Conservation (phyloP, 352 stramenopile species). For the Phytophthora pseudosyringae region DNA sequence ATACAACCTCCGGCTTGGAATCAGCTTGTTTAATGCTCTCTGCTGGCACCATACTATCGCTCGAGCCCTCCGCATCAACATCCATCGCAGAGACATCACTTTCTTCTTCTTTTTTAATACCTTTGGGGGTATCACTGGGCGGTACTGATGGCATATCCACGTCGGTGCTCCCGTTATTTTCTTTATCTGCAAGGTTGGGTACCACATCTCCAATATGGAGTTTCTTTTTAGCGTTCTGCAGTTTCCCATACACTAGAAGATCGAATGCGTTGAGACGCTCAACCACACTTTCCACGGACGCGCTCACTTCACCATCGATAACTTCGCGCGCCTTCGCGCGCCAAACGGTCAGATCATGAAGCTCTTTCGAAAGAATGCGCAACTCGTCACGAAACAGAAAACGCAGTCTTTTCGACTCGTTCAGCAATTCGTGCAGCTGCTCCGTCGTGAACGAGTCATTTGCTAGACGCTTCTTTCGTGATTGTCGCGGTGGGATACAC, state of each 20-base stretch:
- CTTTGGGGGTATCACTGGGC: not conserved
- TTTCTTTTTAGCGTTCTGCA: slow-evolving; percentile 60
- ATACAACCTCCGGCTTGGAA: slow-evolving; percentile 8
- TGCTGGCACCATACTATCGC: not conserved
- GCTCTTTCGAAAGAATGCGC: slow-evolving; percentile 74
- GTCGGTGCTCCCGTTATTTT: slow-evolving; percentile 5
- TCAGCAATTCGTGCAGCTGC: slow-evolving; percentile 58
- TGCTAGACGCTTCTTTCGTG: slow-evolving; percentile 74
- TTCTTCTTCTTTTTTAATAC: slow-evolving; percentile 28
- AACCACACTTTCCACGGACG: slow-evolving; percentile 47
- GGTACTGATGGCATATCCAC: slow-evolving; percentile 15
- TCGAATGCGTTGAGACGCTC: slow-evolving; percentile 67
- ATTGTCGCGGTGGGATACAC: slow-evolving; percentile 78
- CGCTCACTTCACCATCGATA: slow-evolving; percentile 46
- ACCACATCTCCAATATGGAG: slow-evolving; percentile 37
- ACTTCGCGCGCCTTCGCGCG: slow-evolving; percentile 63
- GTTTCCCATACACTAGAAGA: slow-evolving; percentile 60
- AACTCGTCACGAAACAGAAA: slow-evolving; percentile 86
- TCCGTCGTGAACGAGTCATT: slow-evolving; percentile 70
- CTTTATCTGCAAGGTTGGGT: not conserved
- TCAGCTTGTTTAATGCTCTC: slow-evolving; percentile 17
- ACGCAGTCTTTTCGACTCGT: slow-evolving; percentile 59
- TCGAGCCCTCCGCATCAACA: slow-evolving; percentile 29
- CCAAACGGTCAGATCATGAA: slow-evolving; percentile 72
- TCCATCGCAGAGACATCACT: slow-evolving; percentile 28